Base-by-base conservation (phyloP, 768 basidiomycete species). In the Kwoniella shandongensis region DNA sequence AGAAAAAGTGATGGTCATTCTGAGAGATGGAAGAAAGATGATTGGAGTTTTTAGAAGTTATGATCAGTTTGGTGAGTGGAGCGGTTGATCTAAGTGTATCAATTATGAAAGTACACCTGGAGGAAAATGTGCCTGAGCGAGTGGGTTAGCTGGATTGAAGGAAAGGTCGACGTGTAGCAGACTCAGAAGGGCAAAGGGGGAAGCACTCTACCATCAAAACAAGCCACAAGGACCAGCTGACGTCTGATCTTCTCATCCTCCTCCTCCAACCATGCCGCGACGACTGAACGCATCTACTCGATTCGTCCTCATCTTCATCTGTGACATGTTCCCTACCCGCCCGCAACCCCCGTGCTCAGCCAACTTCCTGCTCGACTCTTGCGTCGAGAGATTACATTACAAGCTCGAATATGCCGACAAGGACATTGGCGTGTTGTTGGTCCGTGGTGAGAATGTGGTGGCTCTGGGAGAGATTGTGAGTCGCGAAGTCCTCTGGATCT, bases 1-100 rank as follows among this genome's bases (percentile, higher is more conserved):
- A 99, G 96, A 97, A 82, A 98, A 97, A 85, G 94, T 99, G 85
- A 83, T 99, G 54, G 93, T 99, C 51, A 86, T 98, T 70, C 81
- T 99, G 61, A 83, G 96, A 77, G 96, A 99, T 78, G 96, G 96
- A 58, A 81, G 92, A 73, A 99, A 98, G 77, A 82, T 98, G 38
- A 88, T 96, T 69, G 96, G 96, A 40, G 94, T 99, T 46, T 80
- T 99, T 67, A 81, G 96, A 54, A 94, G 91, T 20, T 99, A 99
- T 77, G 96, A 99, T 81, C 96, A 99, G 73, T 99, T 97, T 68
- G 96, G 96, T 98, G 77, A 69, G 86, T 65, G 13, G 8, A 12
- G 7, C 25, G n/a, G n/a, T n/a, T n/a, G n/a, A n/a, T n/a, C n/a
- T n/a, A n/a, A n/a, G n/a, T n/a, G n/a, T n/a, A n/a, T n/a, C n/a